Base-by-base conservation (phyloP, 108 stramenopile species). In the Discostella pseudostelligera region DNA sequence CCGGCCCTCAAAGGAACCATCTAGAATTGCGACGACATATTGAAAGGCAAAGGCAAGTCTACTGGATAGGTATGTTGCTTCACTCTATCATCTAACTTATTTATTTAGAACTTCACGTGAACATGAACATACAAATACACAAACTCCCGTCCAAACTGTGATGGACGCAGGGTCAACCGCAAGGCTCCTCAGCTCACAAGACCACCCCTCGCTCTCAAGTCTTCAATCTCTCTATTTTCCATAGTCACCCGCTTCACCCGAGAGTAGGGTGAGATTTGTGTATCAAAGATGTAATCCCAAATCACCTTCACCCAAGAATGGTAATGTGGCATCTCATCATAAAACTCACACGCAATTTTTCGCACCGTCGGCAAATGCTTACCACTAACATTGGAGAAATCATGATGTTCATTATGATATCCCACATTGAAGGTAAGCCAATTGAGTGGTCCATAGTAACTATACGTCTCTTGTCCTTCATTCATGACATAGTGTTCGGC, bases 321-420 rank as follows among this genome's bases (percentile, higher is more conserved):
- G 80, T 93, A 92, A 42, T 78, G 74, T 16, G 90, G 93, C 24
- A 98, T 75, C 29, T 70, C 59, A 57, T 95, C 89, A 62, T 98
- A 98, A 62, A 78, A 96, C 69, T 96, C 96, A 3, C 90, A 80
- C 0, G 96, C 94, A 54, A 95, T 83, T 22, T 28, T 69, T 4
- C 86, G 75, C 14, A 98, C 87, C 60, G 82, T 53, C 1, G 94
- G 96, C 35, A 98, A 80, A 12, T 75, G 79, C 46, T 77, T 78
- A 14, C 96, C 85, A 6, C 93, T 74, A 9, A 98, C 74, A 21
- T 83, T 76, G 39, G 95, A 91, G 69, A 98, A 95, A 68, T 98
- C 97, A 62, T 98, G 97, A 70, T 98, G 97, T 68, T 96, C 96
- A 72, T 97, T 96, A 81, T 98, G 97, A 65, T 96, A 96, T 7